These are phyloP conservation scores for Taxillus chinensis DNA, from an alignment of 164 flowering plant genomes.

Conservation along the genomic window DNA sequence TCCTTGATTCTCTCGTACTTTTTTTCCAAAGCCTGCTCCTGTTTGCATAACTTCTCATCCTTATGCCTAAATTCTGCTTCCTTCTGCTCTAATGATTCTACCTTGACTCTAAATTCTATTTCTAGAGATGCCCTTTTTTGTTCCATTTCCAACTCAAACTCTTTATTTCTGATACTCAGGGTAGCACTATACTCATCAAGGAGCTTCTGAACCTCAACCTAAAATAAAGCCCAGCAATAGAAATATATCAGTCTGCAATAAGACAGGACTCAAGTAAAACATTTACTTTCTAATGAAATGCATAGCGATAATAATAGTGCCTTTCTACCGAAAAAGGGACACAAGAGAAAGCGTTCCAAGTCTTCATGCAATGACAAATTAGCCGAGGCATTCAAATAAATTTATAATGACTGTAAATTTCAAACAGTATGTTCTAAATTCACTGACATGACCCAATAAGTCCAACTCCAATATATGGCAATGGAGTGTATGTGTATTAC, in stretches of 20 bases:
- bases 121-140: conserved; percentile 43
- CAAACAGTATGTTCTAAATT: too few relatives aligned
- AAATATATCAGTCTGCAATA: neutral
- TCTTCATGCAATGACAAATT: too few relatives aligned
- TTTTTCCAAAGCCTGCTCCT: conserved; percentile 55
- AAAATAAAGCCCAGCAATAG: conserved; percentile 2
- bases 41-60: conserved; percentile 55
- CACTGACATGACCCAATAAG: too few relatives aligned
- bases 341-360: too few relatives aligned
- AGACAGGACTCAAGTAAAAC: neutral
- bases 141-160: conserved; percentile 60
- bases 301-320: too few relatives aligned
- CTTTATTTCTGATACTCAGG: conserved; percentile 30
- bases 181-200: conserved; percentile 55
- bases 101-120: conserved; percentile 40
- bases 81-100: conserved; percentile 28
- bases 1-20: conserved; percentile 60
- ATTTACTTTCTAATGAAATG: neutral
- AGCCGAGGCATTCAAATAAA: too few relatives aligned
- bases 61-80: conserved; percentile 47
- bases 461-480: too few relatives aligned
- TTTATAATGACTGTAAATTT: too few relatives aligned
- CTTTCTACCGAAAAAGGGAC: too few relatives aligned
- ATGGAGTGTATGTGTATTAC: too few relatives aligned
- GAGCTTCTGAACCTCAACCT: conserved; percentile 67